Percentiles rank a stretch among this genome's conserved stretches.
Evolutionary conservation across 1,284 basidiomycete genomes (phyloP).

Genomic region (Papiliotrema laurentii): DNA sequence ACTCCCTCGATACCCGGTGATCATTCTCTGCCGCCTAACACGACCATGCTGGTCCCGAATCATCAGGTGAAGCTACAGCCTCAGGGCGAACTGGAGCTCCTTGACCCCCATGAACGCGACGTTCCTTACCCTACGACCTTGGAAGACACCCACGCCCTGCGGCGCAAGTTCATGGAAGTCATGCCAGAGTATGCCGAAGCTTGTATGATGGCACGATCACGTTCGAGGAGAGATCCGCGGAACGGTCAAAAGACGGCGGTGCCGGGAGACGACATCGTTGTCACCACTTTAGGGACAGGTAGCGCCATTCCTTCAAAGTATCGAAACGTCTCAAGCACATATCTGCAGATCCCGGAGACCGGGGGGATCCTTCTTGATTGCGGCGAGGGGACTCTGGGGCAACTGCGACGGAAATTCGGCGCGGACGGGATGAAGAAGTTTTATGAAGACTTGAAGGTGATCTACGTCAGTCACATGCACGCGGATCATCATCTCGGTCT

Average conservation of each 20-base stretch:
- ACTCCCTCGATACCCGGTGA: constrained; percentile 14
- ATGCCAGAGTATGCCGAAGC: constrained; percentile 14
- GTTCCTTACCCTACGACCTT: neutral
- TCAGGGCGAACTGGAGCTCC: neutral
- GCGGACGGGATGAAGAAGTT: constrained; percentile 51
- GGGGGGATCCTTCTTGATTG: constrained; percentile 79
- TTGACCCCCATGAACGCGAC: neutral
- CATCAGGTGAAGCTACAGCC: constrained; percentile 2
- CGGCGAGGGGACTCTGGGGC: constrained; percentile 89
- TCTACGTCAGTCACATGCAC: constrained; percentile 88
- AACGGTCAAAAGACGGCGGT: constrained; percentile 1
- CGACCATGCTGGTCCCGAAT: constrained; percentile 43
- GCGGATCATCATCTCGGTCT: constrained; percentile 90
- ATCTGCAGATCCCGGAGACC: constrained; percentile 63
- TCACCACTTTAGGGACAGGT: constrained; percentile 82
- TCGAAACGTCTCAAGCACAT: constrained; percentile 75
- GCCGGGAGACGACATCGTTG: constrained; percentile 61
- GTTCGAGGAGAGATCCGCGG: constrained; percentile 16
- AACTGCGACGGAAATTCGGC: constrained; percentile 75
- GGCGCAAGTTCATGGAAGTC: neutral
- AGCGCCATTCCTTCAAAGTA: constrained; percentile 79
- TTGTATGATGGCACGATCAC: constrained; percentile 20
- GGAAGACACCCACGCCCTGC: neutral
- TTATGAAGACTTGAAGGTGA: constrained; percentile 66
- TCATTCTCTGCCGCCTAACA: constrained; percentile 51